These are phyloP conservation scores for Lyophyllum atratum DNA, from an alignment of 768 basidiomycete species.

Conservation along the genomic window DNA sequence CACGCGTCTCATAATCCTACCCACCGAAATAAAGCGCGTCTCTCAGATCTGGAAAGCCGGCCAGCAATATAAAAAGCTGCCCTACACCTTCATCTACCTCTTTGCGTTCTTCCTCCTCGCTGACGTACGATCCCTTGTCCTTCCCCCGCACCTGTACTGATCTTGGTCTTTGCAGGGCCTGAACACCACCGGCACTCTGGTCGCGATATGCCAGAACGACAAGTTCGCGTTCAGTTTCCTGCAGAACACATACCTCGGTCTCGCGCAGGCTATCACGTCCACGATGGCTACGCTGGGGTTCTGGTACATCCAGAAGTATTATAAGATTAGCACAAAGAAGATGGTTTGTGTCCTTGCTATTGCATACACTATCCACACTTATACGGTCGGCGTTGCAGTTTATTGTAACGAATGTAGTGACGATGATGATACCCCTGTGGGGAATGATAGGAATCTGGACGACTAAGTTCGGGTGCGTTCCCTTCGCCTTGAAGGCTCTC, in stretches of 20 bases:
- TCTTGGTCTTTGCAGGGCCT: constrained; percentile 54
- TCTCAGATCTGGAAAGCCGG: constrained; percentile 72
- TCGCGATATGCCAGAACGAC: constrained; percentile 78
- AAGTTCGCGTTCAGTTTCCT: constrained; percentile 82
- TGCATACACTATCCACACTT: no score
- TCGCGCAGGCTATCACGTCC: constrained; percentile 76
- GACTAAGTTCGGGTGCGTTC: constrained; percentile 60
- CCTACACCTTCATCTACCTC: constrained; percentile 82
- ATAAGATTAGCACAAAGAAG: constrained; percentile 77
- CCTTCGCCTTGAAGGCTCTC: neutral
- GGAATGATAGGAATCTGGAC: constrained; percentile 89
- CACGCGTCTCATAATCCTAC: neutral
- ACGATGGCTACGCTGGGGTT: constrained; percentile 73
- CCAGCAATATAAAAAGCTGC: constrained; percentile 76
- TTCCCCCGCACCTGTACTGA: neutral
- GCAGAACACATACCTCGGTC: constrained; percentile 76
- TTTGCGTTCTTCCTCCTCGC: constrained; percentile 78
- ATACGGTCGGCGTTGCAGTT: constrained; percentile 47
- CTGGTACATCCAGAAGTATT: constrained; percentile 82
- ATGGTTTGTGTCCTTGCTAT: constrained; percentile 50
- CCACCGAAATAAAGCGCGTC: neutral
- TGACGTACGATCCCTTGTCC: constrained; percentile 47
- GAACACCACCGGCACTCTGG: constrained; percentile 77
- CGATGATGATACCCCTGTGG: constrained; percentile 81
- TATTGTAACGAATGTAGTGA: constrained; percentile 72